These are phyloP conservation scores for Lactifluus pinguis DNA, from an alignment of 768 basidiomycete genomes.

Conservation along the genomic window DNA sequence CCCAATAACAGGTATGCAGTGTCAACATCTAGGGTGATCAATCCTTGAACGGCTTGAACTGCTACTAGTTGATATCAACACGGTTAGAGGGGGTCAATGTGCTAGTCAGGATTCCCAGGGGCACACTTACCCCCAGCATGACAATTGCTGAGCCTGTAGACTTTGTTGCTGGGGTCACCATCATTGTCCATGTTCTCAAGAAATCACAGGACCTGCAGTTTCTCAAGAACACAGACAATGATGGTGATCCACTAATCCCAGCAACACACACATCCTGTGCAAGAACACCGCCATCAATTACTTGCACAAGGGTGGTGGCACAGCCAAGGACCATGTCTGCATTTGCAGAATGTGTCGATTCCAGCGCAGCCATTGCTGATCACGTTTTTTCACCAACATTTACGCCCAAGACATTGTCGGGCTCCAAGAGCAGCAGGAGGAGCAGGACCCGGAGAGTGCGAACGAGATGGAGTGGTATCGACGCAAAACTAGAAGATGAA, in stretches of 20 bases:
- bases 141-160: no score
- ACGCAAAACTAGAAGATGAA: no score
- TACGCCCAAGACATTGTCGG: not conserved
- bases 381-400: not conserved
- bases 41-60: no score
- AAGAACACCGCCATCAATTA: slow-evolving; percentile 22
- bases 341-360: not conserved
- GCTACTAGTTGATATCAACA: no score
- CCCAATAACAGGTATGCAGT: no score
- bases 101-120: not conserved
- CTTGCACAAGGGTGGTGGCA: not conserved
- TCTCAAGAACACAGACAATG: slow-evolving; percentile 5
- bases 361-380: not conserved
- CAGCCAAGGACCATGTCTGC: not conserved
- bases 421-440: not conserved
- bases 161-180: no score
- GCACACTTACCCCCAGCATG: not conserved
- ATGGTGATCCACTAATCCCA: slow-evolving; percentile 21
- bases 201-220: no score
- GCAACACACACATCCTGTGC: slow-evolving; percentile 25
- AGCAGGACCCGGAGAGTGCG: not conserved
- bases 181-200: no score
- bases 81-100: no score
- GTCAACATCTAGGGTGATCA: no score
- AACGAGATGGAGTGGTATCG: no score